phyloP scores from a whole-genome alignment of 306 rosid species.

The Mimosa pudica region DNA sequence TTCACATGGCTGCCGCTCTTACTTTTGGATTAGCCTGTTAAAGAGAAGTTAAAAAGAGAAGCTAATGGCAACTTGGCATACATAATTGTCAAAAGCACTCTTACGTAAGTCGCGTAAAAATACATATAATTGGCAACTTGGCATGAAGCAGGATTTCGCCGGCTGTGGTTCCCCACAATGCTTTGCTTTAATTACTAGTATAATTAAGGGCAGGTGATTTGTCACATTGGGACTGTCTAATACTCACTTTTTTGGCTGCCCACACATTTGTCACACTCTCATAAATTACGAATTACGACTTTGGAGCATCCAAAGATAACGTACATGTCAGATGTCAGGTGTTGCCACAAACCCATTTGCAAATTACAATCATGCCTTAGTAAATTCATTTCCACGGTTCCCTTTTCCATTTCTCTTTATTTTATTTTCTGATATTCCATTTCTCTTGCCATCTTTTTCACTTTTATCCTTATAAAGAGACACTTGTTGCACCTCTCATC shows the following conservation, averaged over 20 bases:
- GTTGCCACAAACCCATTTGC: background rate
- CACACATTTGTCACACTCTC: background rate
- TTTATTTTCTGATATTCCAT: background rate
- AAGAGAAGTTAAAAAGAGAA: no score
- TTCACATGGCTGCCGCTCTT: no score
- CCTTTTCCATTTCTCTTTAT: background rate
- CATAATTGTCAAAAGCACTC: no score
- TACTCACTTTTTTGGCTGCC: background rate
- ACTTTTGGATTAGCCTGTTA: no score
- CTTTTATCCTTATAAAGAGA: no score
- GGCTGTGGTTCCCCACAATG: no score
- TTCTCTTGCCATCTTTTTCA: no score
- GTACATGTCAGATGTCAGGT: background rate
- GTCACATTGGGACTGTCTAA: background rate
- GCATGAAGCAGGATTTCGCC: no score
- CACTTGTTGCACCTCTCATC: no score
- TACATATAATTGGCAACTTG: no score
- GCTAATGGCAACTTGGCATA: no score
- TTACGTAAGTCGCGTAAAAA: no score
- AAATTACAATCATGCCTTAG: constrained; percentile 1
- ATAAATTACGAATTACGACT: background rate
- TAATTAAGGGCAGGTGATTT: background rate
- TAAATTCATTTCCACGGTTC: background rate
- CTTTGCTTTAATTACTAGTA: background rate
- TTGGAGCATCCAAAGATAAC: background rate